Percentiles rank a stretch among this genome's conserved stretches.
Evolutionary conservation across 2,329 filamentous ascomycete species (phyloP).

Genomic region (Sclerotinia nivalis): DNA sequence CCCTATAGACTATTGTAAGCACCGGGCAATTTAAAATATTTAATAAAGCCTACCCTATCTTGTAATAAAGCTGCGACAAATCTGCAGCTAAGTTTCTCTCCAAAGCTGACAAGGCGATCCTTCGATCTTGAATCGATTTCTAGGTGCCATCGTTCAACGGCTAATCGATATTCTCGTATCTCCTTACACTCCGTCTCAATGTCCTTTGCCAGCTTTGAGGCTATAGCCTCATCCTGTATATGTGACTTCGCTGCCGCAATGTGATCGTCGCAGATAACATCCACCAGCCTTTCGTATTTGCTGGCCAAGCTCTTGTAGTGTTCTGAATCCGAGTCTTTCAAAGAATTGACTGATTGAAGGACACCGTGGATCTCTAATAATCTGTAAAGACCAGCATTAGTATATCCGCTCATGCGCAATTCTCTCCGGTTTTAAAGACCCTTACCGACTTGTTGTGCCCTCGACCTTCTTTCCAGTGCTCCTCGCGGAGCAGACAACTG

Average conservation of each 20-base stretch:
- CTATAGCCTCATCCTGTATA: slow-evolving; percentile 58
- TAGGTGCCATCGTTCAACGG: slow-evolving; percentile 65
- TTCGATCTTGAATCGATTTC: slow-evolving; percentile 78
- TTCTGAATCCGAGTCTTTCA: slow-evolving; percentile 53
- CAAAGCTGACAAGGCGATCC: slow-evolving; percentile 89
- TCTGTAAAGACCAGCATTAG: slow-evolving; percentile 26
- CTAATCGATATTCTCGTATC: slow-evolving; percentile 71
- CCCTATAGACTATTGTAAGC: slow-evolving; percentile 48
- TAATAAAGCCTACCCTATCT: slow-evolving; percentile 56
- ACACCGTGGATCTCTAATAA: slow-evolving; percentile 61
- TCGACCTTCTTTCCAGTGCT: slow-evolving; percentile 93
- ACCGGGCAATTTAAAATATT: background rate
- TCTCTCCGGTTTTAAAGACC: slow-evolving; percentile 31
- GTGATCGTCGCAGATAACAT: slow-evolving; percentile 82
- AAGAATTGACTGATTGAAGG: slow-evolving; percentile 54
- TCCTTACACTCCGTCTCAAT: slow-evolving; percentile 79
- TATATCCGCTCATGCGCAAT: background rate
- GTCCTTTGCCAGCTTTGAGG: slow-evolving; percentile 59
- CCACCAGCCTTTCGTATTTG: slow-evolving; percentile 72
- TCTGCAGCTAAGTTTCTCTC: slow-evolving; percentile 91
- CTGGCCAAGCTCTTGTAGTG: slow-evolving; percentile 55
- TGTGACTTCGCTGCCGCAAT: slow-evolving; percentile 67
- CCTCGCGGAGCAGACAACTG: slow-evolving; percentile 92
- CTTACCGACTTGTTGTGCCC: slow-evolving; percentile 92
- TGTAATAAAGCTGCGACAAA: slow-evolving; percentile 85